Base-by-base conservation (phyloP, 768 basidiomycete species). In the Tricholoma sp. region DNA sequence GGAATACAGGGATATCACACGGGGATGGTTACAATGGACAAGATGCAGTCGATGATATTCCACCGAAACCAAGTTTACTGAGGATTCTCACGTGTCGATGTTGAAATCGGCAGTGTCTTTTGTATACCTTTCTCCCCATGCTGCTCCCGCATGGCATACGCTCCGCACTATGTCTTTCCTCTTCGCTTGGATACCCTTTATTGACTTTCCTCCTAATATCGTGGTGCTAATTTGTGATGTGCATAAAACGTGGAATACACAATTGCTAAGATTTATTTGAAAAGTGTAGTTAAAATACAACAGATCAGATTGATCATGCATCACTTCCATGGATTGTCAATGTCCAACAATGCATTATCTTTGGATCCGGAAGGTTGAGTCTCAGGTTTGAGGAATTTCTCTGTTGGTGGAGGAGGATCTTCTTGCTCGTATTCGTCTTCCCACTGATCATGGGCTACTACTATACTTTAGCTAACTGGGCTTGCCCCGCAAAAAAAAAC, bases 1-100 rank as follows among this genome's bases (percentile, higher is more conserved):
- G 85, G 34, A 85, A 88, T 68, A 74, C 81, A 17, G 88, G 89
- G 44, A 78, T 80, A 57, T 80, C 84, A 53, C 82, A 83, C 65
- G 82, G 75, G 59, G 85, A 74, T 54, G 82, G 76, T 61, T 86
- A 76, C 58, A 69, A 82, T 63, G 79, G 81, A 42, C 81, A 87
- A 66, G 76, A 80, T 59, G 24, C 24, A 24, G 77, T 76, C 57
- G 79, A 83, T 58, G 79, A 80, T 51, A 74, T 74, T 58, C 75
- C 72, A 56, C 81, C 78, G 57, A 80, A 81, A 70, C 73, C 77
- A 54, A 74, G 76, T 60, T 73, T 89, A 53, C 76, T 87, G 76
- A 78, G 80, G 71, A 81, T 91, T 59, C 71, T 93, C 58, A 90
- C 88, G 48, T 92, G 90, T 73, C 84, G 83, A 65, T 92, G 91